phyloP scores from a whole-genome alignment of 805 yeast species.

The Lachancea meyersii region DNA sequence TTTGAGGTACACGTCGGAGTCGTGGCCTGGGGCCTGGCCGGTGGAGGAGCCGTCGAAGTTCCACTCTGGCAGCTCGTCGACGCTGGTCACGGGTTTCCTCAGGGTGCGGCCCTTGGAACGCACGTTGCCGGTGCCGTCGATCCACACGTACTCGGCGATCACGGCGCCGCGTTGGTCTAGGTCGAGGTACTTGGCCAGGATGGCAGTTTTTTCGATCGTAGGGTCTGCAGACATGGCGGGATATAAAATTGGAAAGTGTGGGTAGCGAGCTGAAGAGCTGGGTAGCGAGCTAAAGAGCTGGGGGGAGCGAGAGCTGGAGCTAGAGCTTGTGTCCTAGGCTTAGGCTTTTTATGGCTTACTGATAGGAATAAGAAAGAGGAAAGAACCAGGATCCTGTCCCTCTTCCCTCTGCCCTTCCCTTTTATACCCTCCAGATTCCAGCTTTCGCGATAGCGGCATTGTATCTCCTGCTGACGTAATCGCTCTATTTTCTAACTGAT shows the following conservation, averaged over 20 bases:
- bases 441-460: neutral
- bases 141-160: slow-evolving; percentile 97
- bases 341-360: too few species aligned
- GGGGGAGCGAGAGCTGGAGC: neutral
- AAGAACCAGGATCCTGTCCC: too few species aligned
- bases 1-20: slow-evolving; percentile 90
- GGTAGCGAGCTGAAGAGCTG: neutral
- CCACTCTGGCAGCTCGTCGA: slow-evolving; percentile 96
- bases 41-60: slow-evolving; percentile 99
- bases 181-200: slow-evolving; percentile 74
- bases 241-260: neutral
- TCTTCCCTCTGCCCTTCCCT: too few species aligned
- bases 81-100: slow-evolving; percentile 53
- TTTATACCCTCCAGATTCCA: neutral
- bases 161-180: slow-evolving; percentile 81
- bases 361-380: neutral
- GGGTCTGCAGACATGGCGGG: slow-evolving; percentile 2
- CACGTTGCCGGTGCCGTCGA: slow-evolving; percentile 83
- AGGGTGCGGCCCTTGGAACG: slow-evolving; percentile 95
- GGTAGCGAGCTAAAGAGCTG: neutral
- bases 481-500: neutral
- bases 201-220: slow-evolving; percentile 54
- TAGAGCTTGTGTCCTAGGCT: too few species aligned
- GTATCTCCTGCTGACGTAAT: neutral
- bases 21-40: slow-evolving; percentile 96